Base-by-base conservation (phyloP, 2,329 filamentous ascomycete species). In the Venturiaceae sp. region DNA sequence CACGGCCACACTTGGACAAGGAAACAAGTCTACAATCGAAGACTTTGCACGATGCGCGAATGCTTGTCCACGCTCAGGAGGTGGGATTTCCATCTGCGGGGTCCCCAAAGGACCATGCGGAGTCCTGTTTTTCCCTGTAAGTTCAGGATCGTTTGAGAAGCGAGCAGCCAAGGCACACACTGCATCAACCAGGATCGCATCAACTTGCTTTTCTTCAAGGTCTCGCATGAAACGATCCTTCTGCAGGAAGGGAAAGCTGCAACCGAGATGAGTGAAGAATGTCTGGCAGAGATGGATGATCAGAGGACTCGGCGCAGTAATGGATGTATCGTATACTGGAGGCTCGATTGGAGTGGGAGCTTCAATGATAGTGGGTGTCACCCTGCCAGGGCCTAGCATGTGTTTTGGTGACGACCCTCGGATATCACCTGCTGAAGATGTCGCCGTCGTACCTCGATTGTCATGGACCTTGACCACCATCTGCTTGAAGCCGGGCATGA, bases 401-500 rank as follows among this genome's bases (percentile, higher is more conserved):
- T 67, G 66, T n/a, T 65, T 66, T 13, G 69, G 68, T 3, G 71
- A 71, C 19, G 70, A 73, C 5, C 13, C 44, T 50, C 44, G 44
- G 26, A 71, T 68, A 7, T 70, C 37, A 37, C 66, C 64, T 62
- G 77, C 74, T 13, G 83, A 82, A 52, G 82, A 80, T 19, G 83
- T 85, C 55, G 77, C 79, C 8, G 77, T 80, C 56, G 84, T 84
- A 26, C 80, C 79, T 26, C 84, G 80, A 60, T 83, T 77, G 60
- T 87, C 84, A 60, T 85, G 81, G 32, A 92, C 83, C 57, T 87
- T 85, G 60, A 88, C 85, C 28, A 95, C 88, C 89, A 95, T 95
- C 70, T 95, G 90, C 72, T 95, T 95, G 74, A 91, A 95, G 23
- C 90, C 90, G 1, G 90, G 90, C 56, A 94, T 89, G 66, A 95